These are phyloP conservation scores for Cercophora newfieldiana DNA, from an alignment of 495 filamentous ascomycete genomes.

Conservation along the genomic window DNA sequence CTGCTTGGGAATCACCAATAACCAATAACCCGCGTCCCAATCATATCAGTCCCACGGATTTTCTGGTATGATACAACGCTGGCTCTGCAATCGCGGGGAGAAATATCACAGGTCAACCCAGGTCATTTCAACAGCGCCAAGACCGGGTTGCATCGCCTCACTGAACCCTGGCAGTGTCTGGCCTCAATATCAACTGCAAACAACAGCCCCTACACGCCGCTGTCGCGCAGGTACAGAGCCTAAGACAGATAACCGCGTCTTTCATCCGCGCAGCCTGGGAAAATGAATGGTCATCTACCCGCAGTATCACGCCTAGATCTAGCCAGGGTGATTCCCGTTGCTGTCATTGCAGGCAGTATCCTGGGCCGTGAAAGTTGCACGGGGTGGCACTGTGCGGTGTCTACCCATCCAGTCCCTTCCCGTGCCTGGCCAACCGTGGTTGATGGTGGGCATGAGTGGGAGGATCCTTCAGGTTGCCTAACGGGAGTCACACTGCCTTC, in stretches of 20 bases:
- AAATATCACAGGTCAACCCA: not conserved
- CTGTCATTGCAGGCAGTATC: not conserved
- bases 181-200: not conserved
- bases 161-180: no score
- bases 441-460: not conserved
- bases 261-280: not conserved
- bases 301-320: not conserved
- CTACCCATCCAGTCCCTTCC: not conserved
- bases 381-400: not conserved
- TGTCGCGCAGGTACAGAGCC: not conserved
- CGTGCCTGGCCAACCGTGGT: not conserved
- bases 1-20: not conserved
- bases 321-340: not conserved
- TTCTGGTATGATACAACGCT: not conserved
- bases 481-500: not conserved
- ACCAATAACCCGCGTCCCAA: not conserved
- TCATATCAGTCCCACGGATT: not conserved
- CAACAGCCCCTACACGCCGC: not conserved
- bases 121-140: not conserved
- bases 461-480: not conserved
- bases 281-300: not conserved
- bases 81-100: not conserved
- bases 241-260: not conserved
- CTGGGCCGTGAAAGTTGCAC: not conserved
- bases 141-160: not conserved